A percentile compares a stretch with the other conserved stretches of the same genome.
Conservation (phyloP, 768 basidiomycete genomes). For the Amanita polypyramis region DNA sequence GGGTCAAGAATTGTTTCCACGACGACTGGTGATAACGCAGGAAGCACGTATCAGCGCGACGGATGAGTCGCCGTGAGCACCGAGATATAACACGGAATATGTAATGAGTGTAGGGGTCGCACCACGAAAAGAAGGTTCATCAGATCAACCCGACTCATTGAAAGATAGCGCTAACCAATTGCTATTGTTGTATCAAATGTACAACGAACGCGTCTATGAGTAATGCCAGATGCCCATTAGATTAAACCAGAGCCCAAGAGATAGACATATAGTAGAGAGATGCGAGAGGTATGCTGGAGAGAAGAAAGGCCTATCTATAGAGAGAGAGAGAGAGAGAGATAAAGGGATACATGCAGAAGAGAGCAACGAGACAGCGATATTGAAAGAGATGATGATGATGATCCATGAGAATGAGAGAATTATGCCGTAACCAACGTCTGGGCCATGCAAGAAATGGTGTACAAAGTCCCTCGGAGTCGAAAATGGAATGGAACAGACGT, state of each 20-base stretch:
- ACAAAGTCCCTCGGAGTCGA: constrained; percentile 7
- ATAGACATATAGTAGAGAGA: constrained; percentile 13
- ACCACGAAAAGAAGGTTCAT: not conserved
- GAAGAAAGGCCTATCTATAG: not conserved
- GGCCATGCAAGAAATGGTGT: constrained; percentile 1
- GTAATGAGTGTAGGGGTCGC: not conserved
- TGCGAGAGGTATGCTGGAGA: constrained; percentile 8
- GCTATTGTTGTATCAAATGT: constrained; percentile 4
- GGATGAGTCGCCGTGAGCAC: not conserved
- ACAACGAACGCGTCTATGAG: constrained; percentile 9
- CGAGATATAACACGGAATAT: not conserved
- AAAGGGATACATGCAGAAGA: constrained; percentile 13
- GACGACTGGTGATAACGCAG: no score
- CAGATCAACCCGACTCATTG: not conserved
- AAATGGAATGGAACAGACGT: not conserved
- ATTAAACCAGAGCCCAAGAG: constrained; percentile 11
- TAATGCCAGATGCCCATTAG: constrained; percentile 16
- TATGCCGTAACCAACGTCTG: not conserved
- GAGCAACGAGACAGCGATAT: constrained; percentile 13
- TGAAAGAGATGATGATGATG: constrained; percentile 7
- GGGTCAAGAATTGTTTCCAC: no score
- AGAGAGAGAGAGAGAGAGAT: not conserved
- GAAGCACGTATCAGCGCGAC: not conserved
- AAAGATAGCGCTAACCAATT: not conserved
- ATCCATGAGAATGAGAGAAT: constrained; percentile 6